phyloP scores from a whole-genome alignment of 768 basidiomycete species.

The Suillus brevipes region DNA sequence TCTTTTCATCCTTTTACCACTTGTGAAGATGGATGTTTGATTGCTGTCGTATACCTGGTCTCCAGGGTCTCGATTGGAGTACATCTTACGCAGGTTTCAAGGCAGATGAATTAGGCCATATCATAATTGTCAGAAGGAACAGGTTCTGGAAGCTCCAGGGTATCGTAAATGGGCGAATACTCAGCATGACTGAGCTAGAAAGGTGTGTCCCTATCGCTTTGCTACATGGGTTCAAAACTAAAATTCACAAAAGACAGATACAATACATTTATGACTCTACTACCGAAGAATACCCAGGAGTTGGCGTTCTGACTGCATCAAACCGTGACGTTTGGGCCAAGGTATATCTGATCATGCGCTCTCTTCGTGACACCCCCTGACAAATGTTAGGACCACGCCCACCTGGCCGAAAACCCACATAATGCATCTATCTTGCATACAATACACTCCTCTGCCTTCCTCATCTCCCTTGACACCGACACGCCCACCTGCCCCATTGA shows the following conservation, averaged over 20 bases:
- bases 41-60: constrained; percentile 78
- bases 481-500: constrained; percentile 49
- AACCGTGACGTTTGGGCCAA: constrained; percentile 90
- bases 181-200: constrained; percentile 66
- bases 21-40: constrained; percentile 85
- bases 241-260: constrained; percentile 59
- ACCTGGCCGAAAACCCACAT: constrained; percentile 54
- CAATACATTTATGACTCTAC: constrained; percentile 71
- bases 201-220: constrained; percentile 40
- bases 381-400: constrained; percentile 55
- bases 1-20: neutral
- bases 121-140: constrained; percentile 84
- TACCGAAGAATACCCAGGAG: constrained; percentile 59
- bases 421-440: constrained; percentile 67
- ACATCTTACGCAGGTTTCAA: constrained; percentile 59
- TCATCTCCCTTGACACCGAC: constrained; percentile 73
- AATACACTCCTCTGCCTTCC: constrained; percentile 85
- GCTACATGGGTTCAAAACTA: neutral
- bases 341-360: constrained; percentile 38
- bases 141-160: constrained; percentile 80
- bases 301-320: constrained; percentile 76
- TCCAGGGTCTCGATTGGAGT: constrained; percentile 76
- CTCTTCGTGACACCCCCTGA: neutral
- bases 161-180: constrained; percentile 51
- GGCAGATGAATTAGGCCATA: constrained; percentile 64